A percentile compares a stretch with the other conserved stretches of the same genome.
phyloP scores from a whole-genome alignment of 257 asterid species.

The Penstemon barbatus region DNA sequence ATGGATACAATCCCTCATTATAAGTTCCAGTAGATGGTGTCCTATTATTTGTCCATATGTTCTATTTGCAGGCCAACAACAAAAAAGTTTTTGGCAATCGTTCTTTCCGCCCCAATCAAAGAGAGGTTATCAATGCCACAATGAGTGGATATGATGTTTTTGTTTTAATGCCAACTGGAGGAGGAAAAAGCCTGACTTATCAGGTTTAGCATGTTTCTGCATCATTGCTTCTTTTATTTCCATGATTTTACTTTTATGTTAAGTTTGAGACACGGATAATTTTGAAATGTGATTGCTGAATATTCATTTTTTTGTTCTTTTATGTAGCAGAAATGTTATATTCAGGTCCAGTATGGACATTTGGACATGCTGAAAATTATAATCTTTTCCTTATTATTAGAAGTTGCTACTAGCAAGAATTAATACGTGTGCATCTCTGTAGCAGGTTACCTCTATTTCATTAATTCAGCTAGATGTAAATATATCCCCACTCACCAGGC shows the following conservation, averaged over 20 bases:
- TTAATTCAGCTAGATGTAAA: background rate
- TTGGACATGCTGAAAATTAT: background rate
- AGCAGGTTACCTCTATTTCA: constrained; percentile 7
- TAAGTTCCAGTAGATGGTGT: constrained; percentile 18
- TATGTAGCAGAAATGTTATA: background rate
- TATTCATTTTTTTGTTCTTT: background rate
- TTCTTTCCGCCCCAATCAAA: constrained; percentile 94
- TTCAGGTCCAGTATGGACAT: background rate
- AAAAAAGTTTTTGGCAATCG: constrained; percentile 82
- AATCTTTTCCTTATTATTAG: background rate
- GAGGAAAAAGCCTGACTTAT: constrained; percentile 94
- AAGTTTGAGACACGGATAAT: background rate
- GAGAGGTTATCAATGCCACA: constrained; percentile 98
- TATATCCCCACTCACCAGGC: background rate
- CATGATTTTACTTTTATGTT: constrained; percentile 11
- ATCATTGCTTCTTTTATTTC: constrained; percentile 14
- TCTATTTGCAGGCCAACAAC: constrained; percentile 62
- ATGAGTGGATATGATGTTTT: constrained; percentile 93
- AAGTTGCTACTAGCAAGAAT: background rate
- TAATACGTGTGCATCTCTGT: background rate
- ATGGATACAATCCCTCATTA: constrained; percentile 21
- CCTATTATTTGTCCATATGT: constrained; percentile 29
- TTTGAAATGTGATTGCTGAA: no score
- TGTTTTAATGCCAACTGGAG: constrained; percentile 99
- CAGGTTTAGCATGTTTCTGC: constrained; percentile 56